Percentiles rank a stretch among this genome's conserved stretches.
Conservation (phyloP, 1,284 basidiomycete genomes). For the Tausonia pullulans region DNA sequence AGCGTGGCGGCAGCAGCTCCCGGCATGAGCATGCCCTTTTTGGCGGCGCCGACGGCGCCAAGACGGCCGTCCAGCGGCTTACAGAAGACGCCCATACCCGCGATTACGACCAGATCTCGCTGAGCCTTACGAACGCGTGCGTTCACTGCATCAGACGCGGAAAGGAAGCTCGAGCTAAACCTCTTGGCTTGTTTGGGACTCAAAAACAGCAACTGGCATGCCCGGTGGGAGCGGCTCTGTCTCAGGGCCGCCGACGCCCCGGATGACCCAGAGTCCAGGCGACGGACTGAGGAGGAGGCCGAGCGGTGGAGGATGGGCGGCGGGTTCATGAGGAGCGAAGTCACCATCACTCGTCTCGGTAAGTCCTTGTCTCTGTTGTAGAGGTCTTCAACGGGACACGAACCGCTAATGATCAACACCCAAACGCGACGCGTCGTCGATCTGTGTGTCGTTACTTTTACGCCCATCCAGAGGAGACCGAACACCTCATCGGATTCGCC, state of each 20-base stretch:
- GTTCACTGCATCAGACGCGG: background rate
- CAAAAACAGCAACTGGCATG: slow-evolving; percentile 11
- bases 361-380: slow-evolving; percentile 27
- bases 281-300: slow-evolving; percentile 56
- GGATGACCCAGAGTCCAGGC: slow-evolving; percentile 36
- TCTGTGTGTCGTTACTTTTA: background rate
- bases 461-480: slow-evolving; percentile 59
- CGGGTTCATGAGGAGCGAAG: slow-evolving; percentile 67
- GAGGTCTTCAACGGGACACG: background rate
- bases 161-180: background rate
- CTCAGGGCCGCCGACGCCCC: slow-evolving; percentile 37
- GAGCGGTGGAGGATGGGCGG: slow-evolving; percentile 81
- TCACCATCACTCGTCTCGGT: slow-evolving; percentile 78
- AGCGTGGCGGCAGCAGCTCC: background rate
- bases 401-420: too few species aligned
- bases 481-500: slow-evolving; percentile 60
- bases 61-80: slow-evolving; percentile 14
- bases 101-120: slow-evolving; percentile 16
- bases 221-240: slow-evolving; percentile 80
- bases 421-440: background rate
- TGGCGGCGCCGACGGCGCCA: background rate
- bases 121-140: slow-evolving; percentile 16
- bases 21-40: background rate
- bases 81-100: slow-evolving; percentile 12
- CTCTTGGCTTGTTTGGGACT: background rate